phyloP scores from a whole-genome alignment of 2,329 filamentous ascomycete genomes.

The Penicillium sp. region DNA sequence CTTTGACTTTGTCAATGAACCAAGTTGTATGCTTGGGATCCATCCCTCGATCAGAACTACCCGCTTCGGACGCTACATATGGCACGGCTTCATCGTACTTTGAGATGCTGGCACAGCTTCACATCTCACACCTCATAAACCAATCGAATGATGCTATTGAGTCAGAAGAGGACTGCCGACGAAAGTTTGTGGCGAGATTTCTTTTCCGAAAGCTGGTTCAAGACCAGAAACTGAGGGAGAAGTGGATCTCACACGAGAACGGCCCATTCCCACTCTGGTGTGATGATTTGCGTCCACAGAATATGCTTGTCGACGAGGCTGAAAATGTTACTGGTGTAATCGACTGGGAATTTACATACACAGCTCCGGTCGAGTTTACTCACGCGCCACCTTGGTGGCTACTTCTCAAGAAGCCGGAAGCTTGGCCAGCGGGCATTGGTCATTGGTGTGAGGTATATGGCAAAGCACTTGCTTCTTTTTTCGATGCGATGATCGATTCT shows the following conservation, averaged over 20 bases:
- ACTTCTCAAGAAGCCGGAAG: slow-evolving; percentile 20
- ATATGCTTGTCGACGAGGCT: slow-evolving; percentile 16
- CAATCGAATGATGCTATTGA: slow-evolving; percentile 44
- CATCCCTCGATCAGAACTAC: slow-evolving; percentile 21
- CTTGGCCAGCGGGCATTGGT: slow-evolving; percentile 19
- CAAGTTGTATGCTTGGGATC: slow-evolving; percentile 33
- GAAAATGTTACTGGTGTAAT: slow-evolving; percentile 18
- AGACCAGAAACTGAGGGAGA: slow-evolving; percentile 17
- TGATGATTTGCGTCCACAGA: slow-evolving; percentile 25
- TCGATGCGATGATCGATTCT: neutral
- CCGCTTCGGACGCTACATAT: slow-evolving; percentile 21
- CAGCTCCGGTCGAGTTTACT: slow-evolving; percentile 11
- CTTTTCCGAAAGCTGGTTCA: slow-evolving; percentile 25
- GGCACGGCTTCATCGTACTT: slow-evolving; percentile 42
- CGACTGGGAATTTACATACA: slow-evolving; percentile 27
- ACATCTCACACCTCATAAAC: slow-evolving; percentile 43
- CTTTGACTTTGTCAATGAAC: slow-evolving; percentile 49
- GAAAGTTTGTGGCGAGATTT: slow-evolving; percentile 25
- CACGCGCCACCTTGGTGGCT: slow-evolving; percentile 23
- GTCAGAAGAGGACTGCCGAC: slow-evolving; percentile 24
- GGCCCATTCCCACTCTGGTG: slow-evolving; percentile 29
- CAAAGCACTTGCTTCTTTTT: neutral
- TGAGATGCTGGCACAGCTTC: slow-evolving; percentile 42
- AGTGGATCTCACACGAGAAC: slow-evolving; percentile 13
- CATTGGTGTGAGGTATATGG: slow-evolving; percentile 18